A percentile compares a stretch with the other conserved stretches of the same genome.
Conservation (phyloP, 2,329 filamentous ascomycete genomes). For the Fusarium sp. region DNA sequence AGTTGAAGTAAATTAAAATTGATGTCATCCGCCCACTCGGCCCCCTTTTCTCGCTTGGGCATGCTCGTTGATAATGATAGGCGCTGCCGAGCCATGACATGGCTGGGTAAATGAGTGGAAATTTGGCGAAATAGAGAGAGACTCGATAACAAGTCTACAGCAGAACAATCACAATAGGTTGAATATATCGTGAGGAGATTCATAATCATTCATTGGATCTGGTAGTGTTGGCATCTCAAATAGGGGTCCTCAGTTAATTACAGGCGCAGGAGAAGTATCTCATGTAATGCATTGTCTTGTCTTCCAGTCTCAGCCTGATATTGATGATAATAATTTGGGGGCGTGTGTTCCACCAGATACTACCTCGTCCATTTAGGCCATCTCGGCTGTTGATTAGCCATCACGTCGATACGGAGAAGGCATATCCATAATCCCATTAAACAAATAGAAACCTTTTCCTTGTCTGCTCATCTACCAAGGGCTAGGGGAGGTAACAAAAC, state of each 20-base stretch:
- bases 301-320: conserved; percentile 4
- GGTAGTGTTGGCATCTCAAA: background rate
- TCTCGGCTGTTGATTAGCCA: conserved; percentile 29
- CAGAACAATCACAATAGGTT: background rate
- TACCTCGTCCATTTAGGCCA: conserved; percentile 17
- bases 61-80: conserved; percentile 39
- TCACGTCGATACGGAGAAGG: conserved; percentile 15
- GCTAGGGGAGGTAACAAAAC: background rate
- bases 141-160: background rate
- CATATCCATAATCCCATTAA: background rate
- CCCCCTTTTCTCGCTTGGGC: conserved; percentile 38
- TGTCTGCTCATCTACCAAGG: conserved; percentile 2
- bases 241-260: conserved; percentile 17
- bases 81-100: conserved; percentile 39
- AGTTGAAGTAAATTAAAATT: conserved; percentile 44
- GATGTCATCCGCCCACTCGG: conserved; percentile 46
- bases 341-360: conserved; percentile 13
- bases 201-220: background rate
- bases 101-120: conserved; percentile 38
- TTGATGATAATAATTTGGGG: conserved; percentile 10
- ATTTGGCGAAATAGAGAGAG: conserved; percentile 26
- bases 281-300: conserved; percentile 10
- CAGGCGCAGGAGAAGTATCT: conserved; percentile 12
- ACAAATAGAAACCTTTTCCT: conserved; percentile 5
- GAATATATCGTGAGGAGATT: conserved; percentile 1